Base-by-base conservation (phyloP, 352 stramenopile species). In the Globisporangium lucens region DNA sequence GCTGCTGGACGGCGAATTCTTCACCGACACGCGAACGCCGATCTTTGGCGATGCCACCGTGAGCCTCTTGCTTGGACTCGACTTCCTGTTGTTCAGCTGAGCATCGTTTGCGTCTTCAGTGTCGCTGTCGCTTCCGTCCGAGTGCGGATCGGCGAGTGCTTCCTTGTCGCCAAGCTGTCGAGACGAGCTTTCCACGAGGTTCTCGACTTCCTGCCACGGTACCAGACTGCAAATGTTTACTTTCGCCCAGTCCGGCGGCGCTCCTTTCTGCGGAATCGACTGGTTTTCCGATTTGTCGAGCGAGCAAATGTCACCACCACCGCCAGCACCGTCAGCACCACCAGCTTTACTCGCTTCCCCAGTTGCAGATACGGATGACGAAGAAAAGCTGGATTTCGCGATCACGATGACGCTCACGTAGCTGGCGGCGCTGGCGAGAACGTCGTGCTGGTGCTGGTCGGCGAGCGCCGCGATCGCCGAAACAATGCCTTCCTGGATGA, bases 401-500 rank as follows among this genome's bases (percentile, higher is more conserved):
- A 49, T 29, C 2, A 61, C 67, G 27, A 78, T 22, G 5, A 57
- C 57, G 41, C 63, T 62, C 62, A 80, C 17, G 62, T 70, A 72
- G 58, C 72, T 73, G 1, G 74, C 71, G 8, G 71, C 82, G 9
- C 77, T 62, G 15, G 77, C 29, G 3, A 90, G 72, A 27, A 89
- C 56, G 38, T 90, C 82, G 12, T 83, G 70, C 47, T 89, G 78
- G 51, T 90, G 82, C 20, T 77, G 75, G 41, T 93, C 85, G n/a
- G 75, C 76, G 22, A 93, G 67, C 46, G 73, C 71, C 1, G 77
- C 76, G 61, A 94, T 86, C 0, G 83, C 83, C 0, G 77, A 68
- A 4, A 95, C 83, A 29, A 93, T 79, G 8, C 85, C 85, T 10
- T 90, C 82, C 66, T 91, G 83, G 52, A 89, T 73, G 60, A 94